Percentiles rank a stretch among this genome's conserved stretches.
phyloP scores from a whole-genome alignment of 257 asterid species.

The Solanum acaule region DNA sequence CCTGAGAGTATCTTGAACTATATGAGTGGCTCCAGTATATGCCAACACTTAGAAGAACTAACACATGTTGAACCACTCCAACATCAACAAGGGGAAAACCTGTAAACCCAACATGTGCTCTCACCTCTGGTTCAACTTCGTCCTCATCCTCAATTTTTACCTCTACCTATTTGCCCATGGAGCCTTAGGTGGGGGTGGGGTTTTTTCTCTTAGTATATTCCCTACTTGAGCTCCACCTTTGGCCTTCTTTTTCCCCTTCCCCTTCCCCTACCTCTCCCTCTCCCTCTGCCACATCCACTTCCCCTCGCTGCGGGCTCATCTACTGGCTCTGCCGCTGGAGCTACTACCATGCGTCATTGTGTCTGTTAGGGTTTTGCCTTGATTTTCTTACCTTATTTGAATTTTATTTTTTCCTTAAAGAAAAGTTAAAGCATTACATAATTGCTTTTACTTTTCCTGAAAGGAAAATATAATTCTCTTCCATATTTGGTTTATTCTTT shows the following conservation, averaged over 20 bases:
- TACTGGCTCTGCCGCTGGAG: too few relatives aligned
- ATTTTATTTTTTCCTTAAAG: too few relatives aligned
- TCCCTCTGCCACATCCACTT: not conserved
- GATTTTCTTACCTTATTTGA: too few relatives aligned
- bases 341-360: not conserved
- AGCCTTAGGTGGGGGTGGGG: not conserved
- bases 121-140: not conserved
- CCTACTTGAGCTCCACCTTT: not conserved
- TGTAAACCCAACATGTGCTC: not conserved
- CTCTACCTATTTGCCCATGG: not conserved
- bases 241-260: not conserved
- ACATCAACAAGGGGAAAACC: not conserved
- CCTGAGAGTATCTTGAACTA: not conserved
- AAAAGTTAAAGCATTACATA: too few relatives aligned
- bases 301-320: not conserved
- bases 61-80: not conserved
- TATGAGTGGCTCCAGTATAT: not conserved
- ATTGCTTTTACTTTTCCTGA: too few relatives aligned
- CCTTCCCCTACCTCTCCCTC: not conserved
- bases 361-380: too few relatives aligned
- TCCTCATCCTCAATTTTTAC: not conserved
- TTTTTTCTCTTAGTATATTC: not conserved
- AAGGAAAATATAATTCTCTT: too few relatives aligned
- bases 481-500: too few relatives aligned
- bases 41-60: not conserved